These are phyloP conservation scores for Macrocybe gigantea DNA, from an alignment of 768 basidiomycete genomes.

Conservation along the genomic window DNA sequence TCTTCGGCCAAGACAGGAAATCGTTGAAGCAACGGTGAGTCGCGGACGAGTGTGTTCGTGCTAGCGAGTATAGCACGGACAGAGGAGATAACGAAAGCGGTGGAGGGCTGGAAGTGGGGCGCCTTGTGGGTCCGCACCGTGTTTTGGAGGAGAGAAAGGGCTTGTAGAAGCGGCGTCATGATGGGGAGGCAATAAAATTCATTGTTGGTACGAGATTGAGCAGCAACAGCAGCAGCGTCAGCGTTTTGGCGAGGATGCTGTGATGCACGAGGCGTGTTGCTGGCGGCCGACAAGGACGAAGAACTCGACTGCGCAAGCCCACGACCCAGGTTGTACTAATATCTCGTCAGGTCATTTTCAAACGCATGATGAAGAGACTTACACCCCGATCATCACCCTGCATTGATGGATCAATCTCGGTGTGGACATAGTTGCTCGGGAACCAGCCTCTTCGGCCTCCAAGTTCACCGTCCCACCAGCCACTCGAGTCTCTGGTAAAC, in stretches of 20 bases:
- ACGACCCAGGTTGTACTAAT: constrained; percentile 35
- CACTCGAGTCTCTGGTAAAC: constrained; percentile 78
- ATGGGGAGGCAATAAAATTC: constrained; percentile 71
- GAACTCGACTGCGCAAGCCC: constrained; percentile 38
- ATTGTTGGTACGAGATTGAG: constrained; percentile 26
- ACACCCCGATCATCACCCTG: constrained; percentile 50
- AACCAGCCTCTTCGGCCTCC: constrained; percentile 93
- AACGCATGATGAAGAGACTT: constrained; percentile 12
- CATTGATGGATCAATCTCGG: constrained; percentile 53
- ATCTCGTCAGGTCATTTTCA: constrained; percentile 6
- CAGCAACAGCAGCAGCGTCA: constrained; percentile 29
- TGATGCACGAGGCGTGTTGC: too few species aligned
- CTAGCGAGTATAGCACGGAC: constrained; percentile 83
- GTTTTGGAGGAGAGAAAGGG: constrained; percentile 78
- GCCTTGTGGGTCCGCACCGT: constrained; percentile 75
- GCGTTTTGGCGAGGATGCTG: too few species aligned
- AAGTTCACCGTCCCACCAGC: constrained; percentile 99
- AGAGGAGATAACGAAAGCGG: constrained; percentile 91
- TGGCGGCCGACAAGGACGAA: constrained; percentile 16
- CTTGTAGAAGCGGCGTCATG: constrained; percentile 81
- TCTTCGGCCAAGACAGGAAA: constrained; percentile 67
- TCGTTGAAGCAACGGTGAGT: constrained; percentile 64
- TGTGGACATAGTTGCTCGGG: constrained; percentile 91
- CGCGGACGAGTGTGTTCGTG: constrained; percentile 79
- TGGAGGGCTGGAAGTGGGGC: constrained; percentile 88